A percentile compares a stretch with the other conserved stretches of the same genome.
Conservation (phyloP, 75 land plant species). For the Pseudotsuga menziesii region DNA sequence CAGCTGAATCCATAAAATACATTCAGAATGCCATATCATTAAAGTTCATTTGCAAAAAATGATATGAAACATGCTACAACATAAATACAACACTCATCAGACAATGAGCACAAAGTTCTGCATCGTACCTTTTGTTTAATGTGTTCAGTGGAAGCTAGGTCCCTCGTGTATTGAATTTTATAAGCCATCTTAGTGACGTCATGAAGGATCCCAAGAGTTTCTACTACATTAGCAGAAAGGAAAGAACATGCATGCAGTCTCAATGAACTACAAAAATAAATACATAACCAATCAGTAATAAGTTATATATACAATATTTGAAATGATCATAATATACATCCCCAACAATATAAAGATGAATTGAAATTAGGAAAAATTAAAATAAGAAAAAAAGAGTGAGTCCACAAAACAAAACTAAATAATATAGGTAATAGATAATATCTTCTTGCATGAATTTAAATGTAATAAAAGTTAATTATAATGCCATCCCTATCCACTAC, state of each 20-base stretch:
- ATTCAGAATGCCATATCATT: too few relatives aligned
- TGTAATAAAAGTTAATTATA: not conserved
- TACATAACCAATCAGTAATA: not conserved
- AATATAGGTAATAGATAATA: not conserved
- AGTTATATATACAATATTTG: not conserved
- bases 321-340: not conserved
- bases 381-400: not conserved
- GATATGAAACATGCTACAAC: too few relatives aligned
- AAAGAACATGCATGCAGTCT: constrained; percentile 37
- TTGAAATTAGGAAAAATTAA: not conserved
- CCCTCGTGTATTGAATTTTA: constrained; percentile 29
- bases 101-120: not conserved
- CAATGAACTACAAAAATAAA: constrained; percentile 15
- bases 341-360: not conserved
- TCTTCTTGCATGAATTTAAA: not conserved
- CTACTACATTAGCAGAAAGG: constrained; percentile 44
- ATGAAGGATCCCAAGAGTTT: constrained; percentile 22
- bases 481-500: not conserved
- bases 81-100: too few relatives aligned
- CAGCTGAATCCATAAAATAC: not conserved
- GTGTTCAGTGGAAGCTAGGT: constrained; percentile 22
- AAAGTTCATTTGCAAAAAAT: too few relatives aligned
- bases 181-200: constrained; percentile 32
- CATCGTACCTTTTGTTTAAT: constrained; percentile 30
- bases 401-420: too few relatives aligned